Base-by-base conservation (phyloP, 495 filamentous ascomycete genomes). In the Daldinia decipiens region DNA sequence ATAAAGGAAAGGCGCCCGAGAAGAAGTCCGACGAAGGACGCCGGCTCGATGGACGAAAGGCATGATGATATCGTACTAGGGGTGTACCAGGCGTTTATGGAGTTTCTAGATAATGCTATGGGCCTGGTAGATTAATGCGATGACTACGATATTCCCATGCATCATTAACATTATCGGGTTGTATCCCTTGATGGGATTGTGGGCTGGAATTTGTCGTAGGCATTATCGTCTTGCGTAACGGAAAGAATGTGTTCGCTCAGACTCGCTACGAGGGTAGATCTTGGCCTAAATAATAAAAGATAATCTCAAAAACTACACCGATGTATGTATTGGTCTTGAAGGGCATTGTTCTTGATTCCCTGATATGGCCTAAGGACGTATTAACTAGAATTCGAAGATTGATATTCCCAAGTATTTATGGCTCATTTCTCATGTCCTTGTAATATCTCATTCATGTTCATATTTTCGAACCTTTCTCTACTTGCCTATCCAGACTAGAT, bases 31-130 rank as follows among this genome's bases (percentile, higher is more conserved):
- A 62, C 17, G 78, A 80, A 59, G 80, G 79, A 4, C 73, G 74
- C 43, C 73, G 79, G 24, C 67, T 82, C 1, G 81, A 83, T 64
- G 79, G 82, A 29, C 76, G 81, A 6, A 74, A 77, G 53, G 52
- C 51, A 34, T 72, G 45, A 72, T 47, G 31, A 38, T 17, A 32
- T 15, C 43, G 50, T 34, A 38, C n/a, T 29, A 21, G 13, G 52
- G 26, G 36, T 36, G 17, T n/a, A 56, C 32, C 45, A 24, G 68
- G 68, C 57, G 68, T 65, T 71, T 62, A 21, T 7, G 68, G 62
- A 56, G 55, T 70, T 70, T 8, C 31, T 70, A 65, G 50, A 31
- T 60, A 7, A 51, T 21, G 19, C 13, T 40, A 36, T 19, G 26
- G 47, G 62, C 32, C 19, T 50, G 21, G 36, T 62, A 71, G 17